Conservation (phyloP, 75 land plant species). For the Cupressus sempervirens region DNA sequence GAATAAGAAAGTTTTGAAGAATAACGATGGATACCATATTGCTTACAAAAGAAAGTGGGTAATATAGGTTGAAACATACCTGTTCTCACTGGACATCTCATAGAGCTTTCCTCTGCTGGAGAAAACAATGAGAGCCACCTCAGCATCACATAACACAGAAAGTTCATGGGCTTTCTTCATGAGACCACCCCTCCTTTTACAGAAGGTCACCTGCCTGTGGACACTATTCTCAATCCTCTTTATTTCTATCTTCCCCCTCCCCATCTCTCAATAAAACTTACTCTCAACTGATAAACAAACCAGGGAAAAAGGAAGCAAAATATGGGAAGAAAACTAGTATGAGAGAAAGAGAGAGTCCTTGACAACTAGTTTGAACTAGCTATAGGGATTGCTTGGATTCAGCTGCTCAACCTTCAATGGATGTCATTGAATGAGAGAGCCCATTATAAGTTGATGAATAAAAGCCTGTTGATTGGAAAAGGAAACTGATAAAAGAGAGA, state of each 20-base stretch:
- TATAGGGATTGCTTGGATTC: not conserved
- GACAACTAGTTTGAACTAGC: constrained; percentile 10
- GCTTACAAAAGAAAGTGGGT: not conserved
- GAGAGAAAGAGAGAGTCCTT: not conserved
- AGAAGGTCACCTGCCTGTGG: constrained; percentile 27
- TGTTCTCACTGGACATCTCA: not conserved
- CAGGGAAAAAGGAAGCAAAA: not conserved
- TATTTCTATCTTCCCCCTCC: constrained; percentile 22
- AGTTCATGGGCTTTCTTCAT: constrained; percentile 40
- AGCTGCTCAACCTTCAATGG: not conserved
- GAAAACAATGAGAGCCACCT: constrained; percentile 23
- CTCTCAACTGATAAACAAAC: not conserved
- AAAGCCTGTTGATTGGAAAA: not conserved
- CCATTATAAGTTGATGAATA: too few species aligned
- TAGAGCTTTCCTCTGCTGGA: constrained; percentile 21
- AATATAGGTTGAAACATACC: not conserved
- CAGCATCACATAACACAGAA: constrained; percentile 33
- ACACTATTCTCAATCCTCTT: constrained; percentile 22
- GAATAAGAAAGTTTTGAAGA: too few species aligned
- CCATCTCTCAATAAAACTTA: not conserved
- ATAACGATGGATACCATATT: too few species aligned
- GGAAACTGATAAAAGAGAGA: not conserved
- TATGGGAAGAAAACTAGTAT: not conserved
- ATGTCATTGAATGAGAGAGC: not conserved
- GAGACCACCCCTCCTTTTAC: constrained; percentile 22